A percentile compares a stretch with the other conserved stretches of the same genome.
phyloP scores from a whole-genome alignment of 768 basidiomycete genomes.

The Megacollybia marginata region DNA sequence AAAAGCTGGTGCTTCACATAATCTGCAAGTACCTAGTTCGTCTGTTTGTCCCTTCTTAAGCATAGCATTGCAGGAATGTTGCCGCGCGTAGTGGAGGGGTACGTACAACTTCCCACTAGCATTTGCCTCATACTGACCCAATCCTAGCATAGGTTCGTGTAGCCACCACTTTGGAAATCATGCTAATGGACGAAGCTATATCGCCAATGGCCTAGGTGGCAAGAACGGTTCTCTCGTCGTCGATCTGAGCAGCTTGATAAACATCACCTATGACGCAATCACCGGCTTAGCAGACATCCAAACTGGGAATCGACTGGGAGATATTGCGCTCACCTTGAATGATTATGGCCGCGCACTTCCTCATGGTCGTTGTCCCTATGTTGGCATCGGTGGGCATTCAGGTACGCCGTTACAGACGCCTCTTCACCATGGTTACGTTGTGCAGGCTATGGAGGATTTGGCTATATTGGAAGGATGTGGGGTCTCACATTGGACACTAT shows the following conservation, averaged over 20 bases:
- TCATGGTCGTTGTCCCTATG: constrained; percentile 38
- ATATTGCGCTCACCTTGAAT: constrained; percentile 29
- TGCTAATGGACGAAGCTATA: constrained; percentile 22
- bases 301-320: constrained; percentile 30
- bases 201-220: constrained; percentile 35
- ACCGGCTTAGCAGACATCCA: constrained; percentile 27
- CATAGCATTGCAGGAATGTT: constrained; percentile 3
- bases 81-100: constrained; percentile 18
- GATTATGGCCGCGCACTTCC: constrained; percentile 26
- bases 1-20: constrained; percentile 10
- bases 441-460: constrained; percentile 18
- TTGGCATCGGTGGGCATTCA: constrained; percentile 40
- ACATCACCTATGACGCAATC: constrained; percentile 21
- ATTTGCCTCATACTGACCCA: not conserved
- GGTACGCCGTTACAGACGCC: constrained; percentile 10
- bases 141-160: not conserved
- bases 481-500: constrained; percentile 21
- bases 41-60: no score
- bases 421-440: not conserved
- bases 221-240: constrained; percentile 33
- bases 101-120: not conserved
- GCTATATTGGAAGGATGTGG: constrained; percentile 21
- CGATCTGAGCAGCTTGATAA: constrained; percentile 30
- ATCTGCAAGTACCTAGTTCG: not conserved
- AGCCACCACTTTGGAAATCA: not conserved